phyloP scores from a whole-genome alignment of 768 basidiomycete genomes.

The Auricularia cornea region DNA sequence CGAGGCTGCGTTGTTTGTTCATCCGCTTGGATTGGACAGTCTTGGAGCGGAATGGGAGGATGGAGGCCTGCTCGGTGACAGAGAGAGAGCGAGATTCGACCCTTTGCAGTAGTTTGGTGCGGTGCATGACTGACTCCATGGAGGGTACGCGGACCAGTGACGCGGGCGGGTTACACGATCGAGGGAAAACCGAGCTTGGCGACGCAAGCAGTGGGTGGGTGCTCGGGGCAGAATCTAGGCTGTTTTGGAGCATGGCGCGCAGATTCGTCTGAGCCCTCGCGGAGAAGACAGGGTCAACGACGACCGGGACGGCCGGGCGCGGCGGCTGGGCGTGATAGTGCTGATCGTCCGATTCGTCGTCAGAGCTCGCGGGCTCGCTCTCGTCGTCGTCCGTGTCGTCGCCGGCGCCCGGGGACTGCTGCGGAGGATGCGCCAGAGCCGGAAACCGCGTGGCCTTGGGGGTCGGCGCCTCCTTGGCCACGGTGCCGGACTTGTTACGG shows the following conservation, averaged over 20 bases:
- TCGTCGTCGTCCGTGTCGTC: neutral
- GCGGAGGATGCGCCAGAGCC: slow-evolving; percentile 23
- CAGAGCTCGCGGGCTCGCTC: neutral
- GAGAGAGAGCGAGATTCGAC: slow-evolving; percentile 32
- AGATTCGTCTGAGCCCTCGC: slow-evolving; percentile 4
- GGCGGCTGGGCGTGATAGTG: neutral
- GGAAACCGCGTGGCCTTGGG: slow-evolving; percentile 25
- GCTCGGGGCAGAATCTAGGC: neutral
- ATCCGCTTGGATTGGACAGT: neutral
- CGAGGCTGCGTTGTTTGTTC: slow-evolving; percentile 13
- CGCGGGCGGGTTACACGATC: slow-evolving; percentile 41
- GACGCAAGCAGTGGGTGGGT: slow-evolving; percentile 38
- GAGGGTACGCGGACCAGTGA: slow-evolving; percentile 30
- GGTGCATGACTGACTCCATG: slow-evolving; percentile 41
- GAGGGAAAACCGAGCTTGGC: slow-evolving; percentile 39
- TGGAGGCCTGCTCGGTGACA: slow-evolving; percentile 33
- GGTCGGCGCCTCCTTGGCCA: slow-evolving; percentile 6
- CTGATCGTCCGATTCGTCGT: neutral
- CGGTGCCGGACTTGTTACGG: slow-evolving; percentile 22
- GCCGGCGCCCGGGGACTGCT: neutral
- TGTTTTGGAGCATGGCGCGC: slow-evolving; percentile 3
- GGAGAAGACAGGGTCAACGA: neutral
- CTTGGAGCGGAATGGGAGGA: slow-evolving; percentile 33
- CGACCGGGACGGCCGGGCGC: neutral
- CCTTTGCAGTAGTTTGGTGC: slow-evolving; percentile 40